A percentile compares a stretch with the other conserved stretches of the same genome.
Evolutionary conservation across 768 basidiomycete species (phyloP).

Genomic region (Mycena venus): DNA sequence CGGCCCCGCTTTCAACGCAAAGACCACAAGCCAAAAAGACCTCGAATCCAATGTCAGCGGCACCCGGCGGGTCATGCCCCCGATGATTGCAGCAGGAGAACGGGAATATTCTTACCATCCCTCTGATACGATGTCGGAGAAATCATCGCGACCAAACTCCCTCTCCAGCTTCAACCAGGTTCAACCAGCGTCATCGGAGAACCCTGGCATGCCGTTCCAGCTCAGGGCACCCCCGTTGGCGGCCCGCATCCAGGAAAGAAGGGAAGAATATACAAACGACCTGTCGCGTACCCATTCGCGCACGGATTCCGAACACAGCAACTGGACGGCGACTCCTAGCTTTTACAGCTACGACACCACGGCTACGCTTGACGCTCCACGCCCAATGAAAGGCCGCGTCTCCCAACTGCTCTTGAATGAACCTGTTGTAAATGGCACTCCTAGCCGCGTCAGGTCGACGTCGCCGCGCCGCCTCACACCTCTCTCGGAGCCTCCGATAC

Average conservation of each 20-base stretch:
- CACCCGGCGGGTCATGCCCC: constrained; percentile 8
- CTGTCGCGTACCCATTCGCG: constrained; percentile 21
- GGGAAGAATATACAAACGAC: constrained; percentile 21
- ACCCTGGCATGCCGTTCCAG: constrained; percentile 12
- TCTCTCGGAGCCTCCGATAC: constrained; percentile 29
- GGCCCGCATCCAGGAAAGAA: constrained; percentile 31
- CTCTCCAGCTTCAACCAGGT: constrained; percentile 32
- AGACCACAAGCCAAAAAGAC: constrained; percentile 42
- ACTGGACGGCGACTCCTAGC: constrained; percentile 30
- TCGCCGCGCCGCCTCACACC: constrained; percentile 23
- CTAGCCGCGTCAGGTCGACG: constrained; percentile 19
- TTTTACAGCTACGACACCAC: constrained; percentile 34
- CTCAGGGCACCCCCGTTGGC: constrained; percentile 29
- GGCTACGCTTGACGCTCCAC: constrained; percentile 3
- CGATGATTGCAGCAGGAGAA: constrained; percentile 33
- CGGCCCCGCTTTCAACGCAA: constrained; percentile 61
- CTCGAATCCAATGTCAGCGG: constrained; percentile 22
- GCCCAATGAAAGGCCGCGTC: constrained; percentile 10
- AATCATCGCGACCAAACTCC: constrained; percentile 29
- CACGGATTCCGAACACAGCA: constrained; percentile 33
- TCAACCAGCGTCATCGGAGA: constrained; percentile 14
- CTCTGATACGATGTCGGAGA: constrained; percentile 27
- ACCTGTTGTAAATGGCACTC: constrained; percentile 22
- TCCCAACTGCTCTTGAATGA: constrained; percentile 30
- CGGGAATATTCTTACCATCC: constrained; percentile 14